Conservation (phyloP, 1,139 yeast species). For the Blastobotrys aristatus region DNA sequence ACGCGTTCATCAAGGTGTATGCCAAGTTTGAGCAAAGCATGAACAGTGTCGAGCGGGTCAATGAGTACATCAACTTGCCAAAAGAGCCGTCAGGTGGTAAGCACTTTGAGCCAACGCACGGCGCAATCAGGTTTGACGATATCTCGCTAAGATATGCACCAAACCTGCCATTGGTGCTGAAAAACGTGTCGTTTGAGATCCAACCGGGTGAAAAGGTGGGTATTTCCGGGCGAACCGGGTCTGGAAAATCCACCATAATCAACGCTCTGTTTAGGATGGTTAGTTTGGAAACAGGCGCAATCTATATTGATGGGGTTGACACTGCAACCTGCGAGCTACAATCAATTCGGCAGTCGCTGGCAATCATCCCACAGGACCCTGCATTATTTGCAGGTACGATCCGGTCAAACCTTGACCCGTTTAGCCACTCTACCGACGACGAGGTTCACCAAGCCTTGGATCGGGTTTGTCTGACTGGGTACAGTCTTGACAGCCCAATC, state of each 20-base stretch:
- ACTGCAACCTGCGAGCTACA: slow-evolving; percentile 43
- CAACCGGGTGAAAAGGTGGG: slow-evolving; percentile 57
- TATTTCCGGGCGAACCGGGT: slow-evolving; percentile 74
- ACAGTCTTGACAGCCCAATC: slow-evolving; percentile 33
- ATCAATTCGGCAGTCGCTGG: slow-evolving; percentile 51
- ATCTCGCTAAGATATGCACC: slow-evolving; percentile 66
- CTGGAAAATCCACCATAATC: slow-evolving; percentile 67
- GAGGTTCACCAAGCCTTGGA: slow-evolving; percentile 39
- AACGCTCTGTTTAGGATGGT: slow-evolving; percentile 56
- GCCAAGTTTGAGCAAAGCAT: slow-evolving; percentile 72
- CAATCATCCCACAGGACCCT: slow-evolving; percentile 57
- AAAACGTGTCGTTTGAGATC: slow-evolving; percentile 43
- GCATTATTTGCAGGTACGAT: slow-evolving; percentile 44
- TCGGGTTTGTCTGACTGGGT: slow-evolving; percentile 24
- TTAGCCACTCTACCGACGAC: slow-evolving; percentile 42
- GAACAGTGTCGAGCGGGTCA: slow-evolving; percentile 74
- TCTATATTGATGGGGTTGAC: slow-evolving; percentile 56
- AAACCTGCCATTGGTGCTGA: slow-evolving; percentile 66
- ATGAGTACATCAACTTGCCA: slow-evolving; percentile 67
- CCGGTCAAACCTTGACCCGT: slow-evolving; percentile 62
- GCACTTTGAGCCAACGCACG: slow-evolving; percentile 56
- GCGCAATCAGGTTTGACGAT: slow-evolving; percentile 51
- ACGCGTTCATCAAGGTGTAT: slow-evolving; percentile 77
- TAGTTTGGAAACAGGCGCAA: slow-evolving; percentile 49
- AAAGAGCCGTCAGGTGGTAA: slow-evolving; percentile 33